Base-by-base conservation (phyloP, 2,329 filamentous ascomycete genomes). In the Gnomoniopsis smithogilvyi region DNA sequence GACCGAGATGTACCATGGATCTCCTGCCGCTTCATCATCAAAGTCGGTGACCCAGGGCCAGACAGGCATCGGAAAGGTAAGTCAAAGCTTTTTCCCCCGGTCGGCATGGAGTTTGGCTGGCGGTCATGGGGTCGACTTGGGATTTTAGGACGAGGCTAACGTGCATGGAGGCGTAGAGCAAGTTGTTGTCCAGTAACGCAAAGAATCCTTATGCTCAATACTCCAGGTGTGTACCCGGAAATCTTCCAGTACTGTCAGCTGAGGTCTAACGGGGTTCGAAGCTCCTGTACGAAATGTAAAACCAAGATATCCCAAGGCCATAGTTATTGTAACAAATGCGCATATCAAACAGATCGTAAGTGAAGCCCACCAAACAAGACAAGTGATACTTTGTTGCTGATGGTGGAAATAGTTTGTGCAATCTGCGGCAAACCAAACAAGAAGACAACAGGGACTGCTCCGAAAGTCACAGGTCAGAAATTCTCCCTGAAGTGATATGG, bases 191-290 rank as follows among this genome's bases (percentile, higher is more conserved):
- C 59, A 83, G 86, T 64, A 78, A 80, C 50, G 86, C 86, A 34
- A 85, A 87, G 72, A 88, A 88, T 63, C 85, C 85, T 0, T 88
- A 86, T 64, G 84, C 84, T 2, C 79, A 83, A 56, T 87, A 88
- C 68, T 78, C 84, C 11, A 85, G 68, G 68, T 67, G 22, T 59
- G 65, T 51, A 11, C 6, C 19, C 33, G 8, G 6, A n/a, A 1
- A 2, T 10, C 3, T 21, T 4, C 6, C 6, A 47, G 12, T 6
- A 15, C 14, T 6, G 14, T 15, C 41, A 6, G 2, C 8, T 17
- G 30, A 45, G 10, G 11, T 21, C 60, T 62, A 17, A 60, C 45
- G 6, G 6, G 30, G 4, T 3, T 15, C 3, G 14, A 26, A 73
- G 82, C 66, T 79, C 81, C 0, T 88, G 85, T 66, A 77, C 79